Base-by-base conservation (phyloP, 768 basidiomycete genomes). In the Suillus subaureus region DNA sequence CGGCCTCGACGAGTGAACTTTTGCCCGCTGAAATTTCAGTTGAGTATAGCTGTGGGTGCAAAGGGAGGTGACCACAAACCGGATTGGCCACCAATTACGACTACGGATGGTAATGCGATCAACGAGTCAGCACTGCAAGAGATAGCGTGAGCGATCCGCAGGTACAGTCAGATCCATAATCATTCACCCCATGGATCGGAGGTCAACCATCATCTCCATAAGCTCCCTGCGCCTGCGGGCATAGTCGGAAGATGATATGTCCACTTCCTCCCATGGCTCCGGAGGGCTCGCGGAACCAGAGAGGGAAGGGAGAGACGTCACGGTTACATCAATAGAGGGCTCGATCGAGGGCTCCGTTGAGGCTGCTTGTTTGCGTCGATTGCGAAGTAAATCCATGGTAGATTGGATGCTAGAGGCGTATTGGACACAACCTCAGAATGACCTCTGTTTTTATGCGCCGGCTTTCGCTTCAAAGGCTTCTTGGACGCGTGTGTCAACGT, bases 31-130 rank as follows among this genome's bases (percentile, higher is more conserved):
- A 82, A 69, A 83, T 83, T 6, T 81, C 75, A 77, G 37, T n/a
- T 33, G 18, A 68, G 18, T 18, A 40, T 23, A 39, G 26, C 37
- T 28, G n/a, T n/a, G 21, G 26, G 26, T 31, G 21, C 11, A 18
- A 47, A 51, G 26, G 11, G 31, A 64, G 47, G 42, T 11, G 12
- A 26, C 11, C 26, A 67, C 69, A 76, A 72, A n/a, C 83, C 86
- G 13, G 84, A 81, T 70, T 86, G 86, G 55, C 83, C 84, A 13
- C 85, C 85, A 49, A 85, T 83, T 52, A 85, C 82, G 23, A 80
- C 81, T 51, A 86, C 82, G 7, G 82, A 74, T 8, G 85, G 84
- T 6, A 86, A 73, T 61, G 85, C 83, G 13, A 85, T 70, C 28
- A 83, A 79, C 4, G 74, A 75, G 72, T 84, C 81, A 2, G 80